Base-by-base conservation (phyloP, 2,329 filamentous ascomycete species). In the Cercospora zeina region DNA sequence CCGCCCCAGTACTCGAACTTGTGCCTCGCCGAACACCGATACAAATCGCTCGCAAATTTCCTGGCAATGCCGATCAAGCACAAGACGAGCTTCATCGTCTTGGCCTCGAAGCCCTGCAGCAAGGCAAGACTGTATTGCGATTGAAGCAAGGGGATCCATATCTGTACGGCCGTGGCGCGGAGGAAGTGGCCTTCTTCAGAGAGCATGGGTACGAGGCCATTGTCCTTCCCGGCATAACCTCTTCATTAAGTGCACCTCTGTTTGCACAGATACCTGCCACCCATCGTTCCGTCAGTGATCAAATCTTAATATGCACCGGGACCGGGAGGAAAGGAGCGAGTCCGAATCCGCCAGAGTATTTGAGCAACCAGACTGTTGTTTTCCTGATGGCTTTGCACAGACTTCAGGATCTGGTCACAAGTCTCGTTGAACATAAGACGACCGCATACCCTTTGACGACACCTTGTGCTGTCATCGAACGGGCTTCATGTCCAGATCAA, bases 61-160 rank as follows among this genome's bases (percentile, higher is more conserved):
- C 95, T 0, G 95, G 95, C 21, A 97, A 99, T 76, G 95, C 95
- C 42, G 95, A 99, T 70, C 86, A 87, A 49, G 95, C 95, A 0
- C 95, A 99, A 74, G 87, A 93, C 72, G 95, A 99, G 76, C 86
- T 99, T 4, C 84, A 96, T 2, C 83, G 87, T 58, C 83, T 91
- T 69, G 95, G 91, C 0, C 81, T 96, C 1, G 84, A 85, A 2
- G 91, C 87, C 1, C 70, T 89, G 19, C 78, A 81, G 53, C 79
- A 82, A 19, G 95, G 95, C 11, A 87, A 90, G 74, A 89, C 86
- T 1, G 95, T 99, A 0, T 82, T 99, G 34, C 85, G 95, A 2
- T 81, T 99, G 49, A 99, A 99, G 79, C 95, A 99, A 75, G 95
- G 95, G 50, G 95, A 99, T 72, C 95, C 95, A 0, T 99, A 96